Conservation (phyloP, 1,139 yeast genomes). For the Magnusiomyces starmeri region DNA sequence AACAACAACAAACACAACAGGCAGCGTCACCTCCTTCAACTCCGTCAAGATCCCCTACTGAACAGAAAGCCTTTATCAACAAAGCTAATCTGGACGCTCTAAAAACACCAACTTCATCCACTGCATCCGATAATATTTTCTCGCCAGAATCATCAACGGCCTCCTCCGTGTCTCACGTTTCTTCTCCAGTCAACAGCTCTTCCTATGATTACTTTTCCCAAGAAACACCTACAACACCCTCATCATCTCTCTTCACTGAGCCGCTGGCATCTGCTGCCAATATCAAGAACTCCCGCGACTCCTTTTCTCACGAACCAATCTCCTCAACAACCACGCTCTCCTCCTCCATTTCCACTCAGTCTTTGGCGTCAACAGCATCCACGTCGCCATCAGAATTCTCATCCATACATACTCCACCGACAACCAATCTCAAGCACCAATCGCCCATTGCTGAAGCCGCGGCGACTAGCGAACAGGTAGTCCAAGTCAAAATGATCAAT, state of each 20-base stretch:
- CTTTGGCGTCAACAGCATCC: slow-evolving; percentile 1
- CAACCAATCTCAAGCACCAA: background rate
- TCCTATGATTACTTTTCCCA: too few species aligned
- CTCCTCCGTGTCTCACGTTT: too few species aligned
- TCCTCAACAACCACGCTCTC: slow-evolving; percentile 1
- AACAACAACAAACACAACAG: background rate
- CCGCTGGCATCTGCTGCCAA: slow-evolving; percentile 4
- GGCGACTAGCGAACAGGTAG: slow-evolving; percentile 13
- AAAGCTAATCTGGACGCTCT: background rate
- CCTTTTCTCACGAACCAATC: too few species aligned
- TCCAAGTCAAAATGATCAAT: slow-evolving; percentile 28
- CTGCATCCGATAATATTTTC: background rate
- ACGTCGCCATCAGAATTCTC: slow-evolving; percentile 1
- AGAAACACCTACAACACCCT: background rate
- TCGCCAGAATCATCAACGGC: background rate
- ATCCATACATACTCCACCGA: background rate
- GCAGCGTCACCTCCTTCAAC: slow-evolving; percentile 13
- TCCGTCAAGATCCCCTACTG: slow-evolving; percentile 5
- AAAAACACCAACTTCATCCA: background rate
- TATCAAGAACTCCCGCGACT: background rate
- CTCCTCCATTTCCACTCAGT: slow-evolving; percentile 6
- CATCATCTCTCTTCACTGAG: slow-evolving; percentile 2
- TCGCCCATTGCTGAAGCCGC: slow-evolving; percentile 5
- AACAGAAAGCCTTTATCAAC: background rate
- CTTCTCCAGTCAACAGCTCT: too few species aligned